Base-by-base conservation (phyloP, 192 early-diverging fungal genomes). In the Coemansia furcata region DNA sequence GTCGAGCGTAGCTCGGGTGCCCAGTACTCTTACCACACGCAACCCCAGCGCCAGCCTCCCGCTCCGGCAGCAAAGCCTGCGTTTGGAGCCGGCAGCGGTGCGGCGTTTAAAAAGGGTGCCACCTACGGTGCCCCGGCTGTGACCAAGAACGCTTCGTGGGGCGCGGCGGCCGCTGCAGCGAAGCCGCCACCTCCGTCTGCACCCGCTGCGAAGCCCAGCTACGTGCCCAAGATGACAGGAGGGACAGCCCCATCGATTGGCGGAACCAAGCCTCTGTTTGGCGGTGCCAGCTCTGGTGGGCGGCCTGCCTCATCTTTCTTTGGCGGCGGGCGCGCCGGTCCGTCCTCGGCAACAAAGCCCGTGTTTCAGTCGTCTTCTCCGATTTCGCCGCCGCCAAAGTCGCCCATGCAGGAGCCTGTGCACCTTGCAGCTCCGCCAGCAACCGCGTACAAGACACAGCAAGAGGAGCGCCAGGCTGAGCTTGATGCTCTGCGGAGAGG, bases 1-100 rank as follows among this genome's bases (percentile, higher is more conserved):
- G 86, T 96, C 21, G 72, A 84, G 19, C 90, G 93, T 62, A 89
- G 89, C 39, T 91, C 93, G 15, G 96, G 95, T 2, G 89, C 95
- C 11, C 95, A 96, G 63, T 98, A 98, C 76, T 92, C 92, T 63
- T 77, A 71, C 68, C 80, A 82, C 54, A 69, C 75, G 38, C 61
- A 74, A 52, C 73, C 78, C 17, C 58, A 55, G 54, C 66, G 61
- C 39, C 69, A 61, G 35, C 57, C 73, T 19, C 69, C 68, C 14
- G 47, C 60, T 19, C 67, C 46, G 6, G 60, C 80, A 1, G 70
- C 80, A 6, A 82, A 82, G 68, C 80, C 80, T 2, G 68, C 49
- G 35, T 73, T 75, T 59, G 73, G 42, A 10, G 64, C 64, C 4
- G 65, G 66, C 19, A 50, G 59, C 7, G 30, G 54, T 17, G 30